Percentiles rank a stretch among this genome's conserved stretches.
Evolutionary conservation across 2,329 filamentous ascomycete genomes (phyloP).

Genomic region (Penicillium rolfsii): DNA sequence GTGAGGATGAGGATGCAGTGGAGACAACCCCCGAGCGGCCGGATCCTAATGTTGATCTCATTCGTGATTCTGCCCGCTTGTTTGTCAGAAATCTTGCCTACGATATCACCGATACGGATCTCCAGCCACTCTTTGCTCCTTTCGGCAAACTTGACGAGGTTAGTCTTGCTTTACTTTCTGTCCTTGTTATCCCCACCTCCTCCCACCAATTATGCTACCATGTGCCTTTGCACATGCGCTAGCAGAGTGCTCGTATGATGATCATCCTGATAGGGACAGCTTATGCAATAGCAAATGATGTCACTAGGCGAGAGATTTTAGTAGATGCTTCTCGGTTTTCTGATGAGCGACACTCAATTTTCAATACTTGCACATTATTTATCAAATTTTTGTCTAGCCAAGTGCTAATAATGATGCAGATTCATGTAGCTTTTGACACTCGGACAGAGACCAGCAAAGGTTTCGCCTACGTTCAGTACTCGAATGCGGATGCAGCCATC

Average conservation of each 20-base stretch:
- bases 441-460: conserved; percentile 77
- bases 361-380: conserved; percentile 23
- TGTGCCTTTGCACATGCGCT: conserved; percentile 22
- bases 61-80: conserved; percentile 73
- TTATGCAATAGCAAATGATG: conserved; percentile 93
- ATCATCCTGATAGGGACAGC: conserved; percentile 99
- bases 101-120: conserved; percentile 73
- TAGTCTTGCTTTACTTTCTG: conserved; percentile 49
- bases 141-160: conserved; percentile 87
- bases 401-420: conserved; percentile 62
- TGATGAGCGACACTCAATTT: conserved; percentile 59
- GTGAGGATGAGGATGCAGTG: conserved; percentile 10
- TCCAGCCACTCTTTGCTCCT: conserved; percentile 68
- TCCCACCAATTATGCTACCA: conserved; percentile 3
- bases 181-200: background rate
- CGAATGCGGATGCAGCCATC: conserved; percentile 71
- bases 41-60: conserved; percentile 60
- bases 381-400: conserved; percentile 26
- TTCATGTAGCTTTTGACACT: conserved; percentile 79
- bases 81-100: conserved; percentile 92
- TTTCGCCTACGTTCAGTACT: conserved; percentile 83
- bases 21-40: conserved; percentile 29
- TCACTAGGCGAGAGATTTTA: conserved; percentile 93
- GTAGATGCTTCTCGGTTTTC: conserved; percentile 96
- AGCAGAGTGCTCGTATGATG: conserved; percentile 70